Conservation (phyloP, 805 yeast species). For the Cyberlindnera mycetangii region DNA sequence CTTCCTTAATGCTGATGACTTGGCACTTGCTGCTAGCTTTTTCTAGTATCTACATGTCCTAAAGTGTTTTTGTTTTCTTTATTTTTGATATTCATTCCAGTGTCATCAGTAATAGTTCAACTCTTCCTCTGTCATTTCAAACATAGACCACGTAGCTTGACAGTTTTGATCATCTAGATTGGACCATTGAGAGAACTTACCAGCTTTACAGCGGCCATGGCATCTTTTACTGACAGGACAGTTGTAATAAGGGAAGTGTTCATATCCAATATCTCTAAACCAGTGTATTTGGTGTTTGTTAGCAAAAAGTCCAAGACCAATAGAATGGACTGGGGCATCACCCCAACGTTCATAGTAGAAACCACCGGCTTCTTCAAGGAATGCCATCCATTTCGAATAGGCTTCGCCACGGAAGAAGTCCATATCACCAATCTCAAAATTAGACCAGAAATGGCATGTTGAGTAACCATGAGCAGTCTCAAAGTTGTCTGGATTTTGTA, state of each 20-base stretch:
- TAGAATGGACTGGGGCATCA: constrained; percentile 85
- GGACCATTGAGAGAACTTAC: constrained; percentile 49
- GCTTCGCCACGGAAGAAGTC: constrained; percentile 73
- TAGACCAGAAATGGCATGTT: constrained; percentile 87
- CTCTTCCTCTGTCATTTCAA: constrained; percentile 35
- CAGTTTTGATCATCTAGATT: constrained; percentile 69
- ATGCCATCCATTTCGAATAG: constrained; percentile 59
- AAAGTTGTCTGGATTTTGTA: constrained; percentile 47
- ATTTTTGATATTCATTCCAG: not conserved
- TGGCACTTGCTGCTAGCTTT: constrained; percentile 35
- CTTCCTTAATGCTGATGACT: constrained; percentile 64
- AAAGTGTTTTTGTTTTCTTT: too few relatives aligned
- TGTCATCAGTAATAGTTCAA: constrained; percentile 22
- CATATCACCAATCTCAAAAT: constrained; percentile 82
- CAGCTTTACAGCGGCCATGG: constrained; percentile 46
- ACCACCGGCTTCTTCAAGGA: constrained; percentile 68
- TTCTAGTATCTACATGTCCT: not conserved
- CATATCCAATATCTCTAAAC: constrained; percentile 83
- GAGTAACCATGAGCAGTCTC: constrained; percentile 43
- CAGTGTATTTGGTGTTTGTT: constrained; percentile 72
- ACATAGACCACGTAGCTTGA: constrained; percentile 64
- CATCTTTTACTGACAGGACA: constrained; percentile 65
- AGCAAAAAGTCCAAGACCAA: constrained; percentile 71
- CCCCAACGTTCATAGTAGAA: constrained; percentile 94
- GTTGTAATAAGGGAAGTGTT: constrained; percentile 70